phyloP scores from a whole-genome alignment of 257 asterid genomes.

The Solanum bulbocastanum region DNA sequence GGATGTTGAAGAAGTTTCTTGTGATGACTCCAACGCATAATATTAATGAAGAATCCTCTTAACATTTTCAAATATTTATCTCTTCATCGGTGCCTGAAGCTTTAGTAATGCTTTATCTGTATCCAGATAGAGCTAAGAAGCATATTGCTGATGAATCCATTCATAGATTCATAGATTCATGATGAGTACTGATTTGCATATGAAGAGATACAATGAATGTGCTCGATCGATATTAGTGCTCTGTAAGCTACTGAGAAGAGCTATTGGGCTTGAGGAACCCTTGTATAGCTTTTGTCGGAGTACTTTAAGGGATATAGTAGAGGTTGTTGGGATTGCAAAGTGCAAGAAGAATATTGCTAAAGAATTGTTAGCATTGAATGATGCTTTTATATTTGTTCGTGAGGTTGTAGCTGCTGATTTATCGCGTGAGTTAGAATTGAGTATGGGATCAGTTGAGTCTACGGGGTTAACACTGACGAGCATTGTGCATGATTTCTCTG shows the following conservation, averaged over 20 bases:
- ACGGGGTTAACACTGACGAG: too few relatives aligned
- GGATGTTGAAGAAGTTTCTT: background rate
- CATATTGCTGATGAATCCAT: conserved; percentile 43
- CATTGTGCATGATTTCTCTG: too few relatives aligned
- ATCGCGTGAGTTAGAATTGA: too few relatives aligned
- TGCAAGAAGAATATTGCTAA: background rate
- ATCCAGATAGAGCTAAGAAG: conserved; percentile 27
- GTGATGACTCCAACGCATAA: background rate
- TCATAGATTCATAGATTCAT: conserved; percentile 27
- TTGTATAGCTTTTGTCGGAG: too few relatives aligned
- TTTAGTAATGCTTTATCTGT: conserved; percentile 58
- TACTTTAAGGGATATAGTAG: too few relatives aligned
- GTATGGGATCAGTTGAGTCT: too few relatives aligned
- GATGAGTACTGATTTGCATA: conserved; percentile 18
- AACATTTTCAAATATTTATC: conserved; percentile 42
- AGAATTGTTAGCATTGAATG: conserved; percentile 29
- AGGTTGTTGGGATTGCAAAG: too few relatives aligned
- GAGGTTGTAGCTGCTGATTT: conserved; percentile 39
- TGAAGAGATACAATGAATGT: conserved; percentile 7
- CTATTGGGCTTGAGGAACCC: too few relatives aligned
- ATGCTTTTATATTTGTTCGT: conserved; percentile 41
- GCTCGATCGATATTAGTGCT: background rate
- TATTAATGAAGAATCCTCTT: conserved; percentile 10
- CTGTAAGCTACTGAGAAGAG: too few relatives aligned
- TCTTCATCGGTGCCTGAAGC: conserved; percentile 49